phyloP scores from a whole-genome alignment of 768 basidiomycete genomes.

The Naganishia antarctica region DNA sequence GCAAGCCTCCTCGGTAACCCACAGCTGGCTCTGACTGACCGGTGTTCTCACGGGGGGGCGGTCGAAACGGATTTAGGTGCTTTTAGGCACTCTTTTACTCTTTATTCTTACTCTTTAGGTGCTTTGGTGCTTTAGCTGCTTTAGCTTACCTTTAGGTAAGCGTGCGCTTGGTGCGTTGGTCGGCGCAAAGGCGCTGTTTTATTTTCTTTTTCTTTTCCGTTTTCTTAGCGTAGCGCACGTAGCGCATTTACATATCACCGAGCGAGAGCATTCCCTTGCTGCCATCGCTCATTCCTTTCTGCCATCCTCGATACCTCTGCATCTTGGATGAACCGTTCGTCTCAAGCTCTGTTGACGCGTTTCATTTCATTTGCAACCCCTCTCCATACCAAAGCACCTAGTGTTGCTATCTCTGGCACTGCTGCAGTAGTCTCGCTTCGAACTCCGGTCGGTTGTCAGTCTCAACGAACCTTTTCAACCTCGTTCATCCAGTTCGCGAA shows the following conservation, averaged over 20 bases:
- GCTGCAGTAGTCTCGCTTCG: neutral
- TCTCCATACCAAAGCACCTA: neutral
- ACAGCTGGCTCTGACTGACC: too few species aligned
- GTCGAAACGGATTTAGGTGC: too few species aligned
- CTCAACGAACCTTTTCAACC: slow-evolving; percentile 18
- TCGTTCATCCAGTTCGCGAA: slow-evolving; percentile 12
- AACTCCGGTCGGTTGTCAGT: neutral
- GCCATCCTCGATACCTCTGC: neutral
- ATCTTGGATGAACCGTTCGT: slow-evolving; percentile 25
- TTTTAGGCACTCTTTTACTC: too few species aligned
- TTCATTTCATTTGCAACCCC: slow-evolving; percentile 8
- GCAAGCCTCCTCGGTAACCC: too few species aligned
- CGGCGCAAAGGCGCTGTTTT: too few species aligned
- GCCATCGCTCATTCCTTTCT: neutral
- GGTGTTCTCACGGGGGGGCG: too few species aligned
- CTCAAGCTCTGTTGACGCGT: slow-evolving; percentile 15
- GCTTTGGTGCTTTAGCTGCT: too few species aligned
- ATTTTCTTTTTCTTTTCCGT: too few species aligned
- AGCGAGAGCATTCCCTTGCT: neutral
- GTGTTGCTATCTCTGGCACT: neutral
- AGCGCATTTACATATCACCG: neutral
- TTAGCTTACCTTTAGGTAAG: too few species aligned
- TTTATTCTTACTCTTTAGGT: too few species aligned
- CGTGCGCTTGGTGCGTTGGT: too few species aligned
- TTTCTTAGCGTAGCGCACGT: too few species aligned